Percentiles rank a stretch among this genome's conserved stretches.
Evolutionary conservation across 352 stramenopile genomes (phyloP).

Genomic region (Pythium insidiosum): DNA sequence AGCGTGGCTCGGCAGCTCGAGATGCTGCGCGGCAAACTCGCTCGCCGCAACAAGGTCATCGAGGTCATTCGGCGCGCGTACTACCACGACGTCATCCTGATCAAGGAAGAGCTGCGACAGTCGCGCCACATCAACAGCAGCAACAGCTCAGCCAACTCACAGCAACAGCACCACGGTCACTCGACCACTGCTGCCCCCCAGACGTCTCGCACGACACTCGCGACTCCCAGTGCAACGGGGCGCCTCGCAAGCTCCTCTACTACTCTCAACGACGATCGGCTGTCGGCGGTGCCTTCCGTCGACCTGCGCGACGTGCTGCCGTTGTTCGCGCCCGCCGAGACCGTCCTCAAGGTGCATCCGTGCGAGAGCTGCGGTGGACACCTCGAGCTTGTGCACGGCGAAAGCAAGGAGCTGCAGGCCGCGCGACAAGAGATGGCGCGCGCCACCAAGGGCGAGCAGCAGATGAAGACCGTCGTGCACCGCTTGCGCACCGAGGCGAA

Average conservation of each 20-base stretch:
- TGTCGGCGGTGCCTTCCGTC: constrained; percentile 59
- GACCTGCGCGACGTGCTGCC: constrained; percentile 59
- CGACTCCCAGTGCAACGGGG: too few species aligned
- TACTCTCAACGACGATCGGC: constrained; percentile 28
- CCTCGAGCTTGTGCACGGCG: constrained; percentile 71
- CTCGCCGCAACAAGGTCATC: constrained; percentile 61
- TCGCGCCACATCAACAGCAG: too few species aligned
- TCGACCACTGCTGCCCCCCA: too few species aligned
- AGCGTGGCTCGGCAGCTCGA: constrained; percentile 36
- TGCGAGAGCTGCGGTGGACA: constrained; percentile 65
- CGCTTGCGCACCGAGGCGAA: constrained; percentile 56
- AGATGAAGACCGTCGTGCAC: constrained; percentile 63
- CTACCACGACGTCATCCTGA: constrained; percentile 75
- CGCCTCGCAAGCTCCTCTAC: too few species aligned
- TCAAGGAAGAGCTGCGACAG: constrained; percentile 72
- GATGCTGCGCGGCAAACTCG: constrained; percentile 59
- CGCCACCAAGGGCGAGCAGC: constrained; percentile 59
- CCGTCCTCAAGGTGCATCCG: constrained; percentile 60
- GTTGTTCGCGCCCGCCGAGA: constrained; percentile 69
- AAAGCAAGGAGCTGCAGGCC: constrained; percentile 65
- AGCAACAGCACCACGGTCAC: too few species aligned
- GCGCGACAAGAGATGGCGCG: constrained; percentile 56
- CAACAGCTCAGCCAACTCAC: too few species aligned
- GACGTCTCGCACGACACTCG: neutral
- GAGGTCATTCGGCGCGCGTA: constrained; percentile 71